Percentiles rank a stretch among this genome's conserved stretches.
phyloP scores from a whole-genome alignment of 2,329 filamentous ascomycete genomes.

The Fusarium liriodendri region DNA sequence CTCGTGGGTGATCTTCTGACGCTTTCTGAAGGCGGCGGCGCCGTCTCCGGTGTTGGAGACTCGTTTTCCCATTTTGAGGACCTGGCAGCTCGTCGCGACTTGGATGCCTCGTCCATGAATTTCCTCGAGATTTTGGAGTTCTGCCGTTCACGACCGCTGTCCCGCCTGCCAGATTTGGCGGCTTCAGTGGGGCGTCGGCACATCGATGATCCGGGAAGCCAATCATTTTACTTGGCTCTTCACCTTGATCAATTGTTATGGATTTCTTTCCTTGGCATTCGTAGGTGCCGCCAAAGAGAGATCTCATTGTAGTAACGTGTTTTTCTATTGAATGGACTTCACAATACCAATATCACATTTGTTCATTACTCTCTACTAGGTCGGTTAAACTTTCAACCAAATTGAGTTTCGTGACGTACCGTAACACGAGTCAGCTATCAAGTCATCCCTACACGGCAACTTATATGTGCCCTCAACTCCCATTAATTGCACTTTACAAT shows the following conservation, averaged over 20 bases:
- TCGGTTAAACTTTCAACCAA: neutral
- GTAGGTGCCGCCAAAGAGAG: neutral
- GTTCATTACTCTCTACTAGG: neutral
- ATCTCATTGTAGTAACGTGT: neutral
- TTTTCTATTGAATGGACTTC: neutral
- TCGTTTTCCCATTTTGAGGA: constrained; percentile 59
- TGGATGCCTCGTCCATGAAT: constrained; percentile 25
- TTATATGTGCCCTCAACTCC: neutral
- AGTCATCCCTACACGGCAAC: neutral
- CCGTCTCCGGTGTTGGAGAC: constrained; percentile 53
- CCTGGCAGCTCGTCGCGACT: constrained; percentile 32
- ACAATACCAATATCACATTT: neutral
- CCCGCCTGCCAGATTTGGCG: constrained; percentile 41
- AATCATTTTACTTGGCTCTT: neutral
- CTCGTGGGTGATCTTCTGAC: constrained; percentile 67
- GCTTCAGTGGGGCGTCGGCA: constrained; percentile 7
- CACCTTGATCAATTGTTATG: too few relatives aligned
- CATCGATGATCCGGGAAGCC: constrained; percentile 24
- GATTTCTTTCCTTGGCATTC: too few relatives aligned
- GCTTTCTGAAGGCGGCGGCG: constrained; percentile 59
- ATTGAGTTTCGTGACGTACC: neutral
- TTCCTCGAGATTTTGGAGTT: constrained; percentile 50
- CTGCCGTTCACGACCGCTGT: constrained; percentile 49
- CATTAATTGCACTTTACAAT: neutral
- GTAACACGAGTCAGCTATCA: neutral